Percentiles rank a stretch among this genome's conserved stretches.
Conservation (phyloP, 108 stramenopile genomes). For the Epithemia pelagica region DNA sequence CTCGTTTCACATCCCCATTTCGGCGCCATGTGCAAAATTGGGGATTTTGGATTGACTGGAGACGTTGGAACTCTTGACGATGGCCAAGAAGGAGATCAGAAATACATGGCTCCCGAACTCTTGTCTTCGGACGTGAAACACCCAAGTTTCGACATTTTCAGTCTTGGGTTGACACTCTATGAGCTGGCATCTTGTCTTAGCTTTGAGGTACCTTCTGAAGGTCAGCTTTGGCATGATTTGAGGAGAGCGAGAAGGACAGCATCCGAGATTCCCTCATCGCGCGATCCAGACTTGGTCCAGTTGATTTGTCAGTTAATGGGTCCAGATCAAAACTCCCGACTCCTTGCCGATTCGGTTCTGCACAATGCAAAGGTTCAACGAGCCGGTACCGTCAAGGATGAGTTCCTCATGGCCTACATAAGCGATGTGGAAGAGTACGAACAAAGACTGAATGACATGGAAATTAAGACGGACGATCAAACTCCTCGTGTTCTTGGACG, state of each 20-base stretch:
- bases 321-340: constrained; percentile 35
- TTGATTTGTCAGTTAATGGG: constrained; percentile 52
- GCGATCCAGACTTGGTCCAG: constrained; percentile 32
- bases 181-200: constrained; percentile 48
- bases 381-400: constrained; percentile 42
- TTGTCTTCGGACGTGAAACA: constrained; percentile 42
- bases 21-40: constrained; percentile 81
- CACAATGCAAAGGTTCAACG: constrained; percentile 20
- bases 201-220: constrained; percentile 60
- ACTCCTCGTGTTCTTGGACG: constrained; percentile 16
- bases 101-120: constrained; percentile 70
- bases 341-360: constrained; percentile 58
- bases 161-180: constrained; percentile 72
- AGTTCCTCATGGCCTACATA: constrained; percentile 64
- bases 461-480: constrained; percentile 23
- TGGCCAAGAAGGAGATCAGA: constrained; percentile 80
- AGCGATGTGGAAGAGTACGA: constrained; percentile 59
- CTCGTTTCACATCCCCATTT: constrained; percentile 46
- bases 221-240: constrained; percentile 64
- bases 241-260: constrained; percentile 31
- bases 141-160: constrained; percentile 73
- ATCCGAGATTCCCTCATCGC: constrained; percentile 41
- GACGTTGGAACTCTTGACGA: constrained; percentile 63
- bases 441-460: constrained; percentile 17
- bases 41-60: constrained; percentile 80